A percentile compares a stretch with the other conserved stretches of the same genome.
Evolutionary conservation across 495 filamentous ascomycete species (phyloP).

Genomic region (Sordaria brevicollis): DNA sequence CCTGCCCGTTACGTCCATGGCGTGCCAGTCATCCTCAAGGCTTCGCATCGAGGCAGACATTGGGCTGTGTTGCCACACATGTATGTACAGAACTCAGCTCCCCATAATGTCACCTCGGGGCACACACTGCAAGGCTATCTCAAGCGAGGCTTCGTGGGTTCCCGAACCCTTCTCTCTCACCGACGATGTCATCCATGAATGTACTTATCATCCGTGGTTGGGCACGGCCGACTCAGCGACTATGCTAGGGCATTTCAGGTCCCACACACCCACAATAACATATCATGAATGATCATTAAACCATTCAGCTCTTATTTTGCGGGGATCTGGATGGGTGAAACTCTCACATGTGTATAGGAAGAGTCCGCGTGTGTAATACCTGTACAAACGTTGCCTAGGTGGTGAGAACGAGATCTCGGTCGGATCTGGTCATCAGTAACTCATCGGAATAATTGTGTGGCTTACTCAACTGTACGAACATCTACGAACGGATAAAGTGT

Average conservation of each 20-base stretch:
- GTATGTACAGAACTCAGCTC: background rate
- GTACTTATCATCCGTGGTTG: background rate
- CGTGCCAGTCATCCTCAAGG: background rate
- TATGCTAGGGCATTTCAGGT: background rate
- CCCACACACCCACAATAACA: no score
- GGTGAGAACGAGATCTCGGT: background rate
- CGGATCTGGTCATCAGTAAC: background rate
- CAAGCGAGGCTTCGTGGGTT: background rate
- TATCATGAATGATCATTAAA: background rate
- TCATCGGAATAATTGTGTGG: background rate
- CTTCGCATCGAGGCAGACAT: background rate
- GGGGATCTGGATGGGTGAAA: background rate
- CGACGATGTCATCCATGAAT: background rate
- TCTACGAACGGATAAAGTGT: no score
- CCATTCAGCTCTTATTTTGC: background rate
- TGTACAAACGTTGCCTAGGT: background rate
- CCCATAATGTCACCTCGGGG: background rate
- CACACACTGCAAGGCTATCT: background rate
- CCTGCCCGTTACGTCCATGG: background rate
- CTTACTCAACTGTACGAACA: no score
- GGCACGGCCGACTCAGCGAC: background rate
- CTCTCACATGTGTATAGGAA: background rate
- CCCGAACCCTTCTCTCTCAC: background rate
- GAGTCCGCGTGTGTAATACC: background rate
- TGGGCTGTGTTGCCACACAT: background rate